Base-by-base conservation (phyloP, 805 yeast genomes). In the Schwanniomyces occidentalis region DNA sequence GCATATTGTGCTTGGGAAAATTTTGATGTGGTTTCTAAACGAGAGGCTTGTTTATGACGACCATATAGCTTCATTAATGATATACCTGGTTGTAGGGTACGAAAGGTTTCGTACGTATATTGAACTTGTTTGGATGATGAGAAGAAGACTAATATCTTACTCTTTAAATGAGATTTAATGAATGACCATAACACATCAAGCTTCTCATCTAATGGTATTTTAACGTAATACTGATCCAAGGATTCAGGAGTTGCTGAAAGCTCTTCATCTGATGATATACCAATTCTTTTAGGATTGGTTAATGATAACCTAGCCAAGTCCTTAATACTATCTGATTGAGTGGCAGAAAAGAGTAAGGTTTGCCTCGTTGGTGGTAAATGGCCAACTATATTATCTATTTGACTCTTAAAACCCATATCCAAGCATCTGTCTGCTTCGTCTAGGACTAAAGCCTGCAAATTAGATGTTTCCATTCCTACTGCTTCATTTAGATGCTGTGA, bases 391-490 rank as follows among this genome's bases (percentile, higher is more conserved):
- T 82, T 83, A 55, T 90, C 96, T 41, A 89, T 62, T 27, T 93
- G 84, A 48, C 77, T 78, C 54, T 80, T 81, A 71, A 89, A 89
- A 6, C 96, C 96, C 95, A 90, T 86, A 61, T 89, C 97, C 49
- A 89, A 65, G 50, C 93, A 86, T 46, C 96, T 69, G 54, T 89
- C 97, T 0, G 96, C 96, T 59, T 89, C 97, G 58, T 89, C 97
- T 34, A 89, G 61, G 2, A 89, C 89, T 28, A 89, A 63, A 54
- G 83, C 75, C 58, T 89, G 91, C 41, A 89, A 62, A 52, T 85
- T 86, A 15, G 80, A 68, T 7, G 83, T 65, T 48, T 83, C 90
- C 56, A 89, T 74, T 1, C 88, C 88, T 1, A 83, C 82, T 6
- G 95, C 80, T 55, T 90, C 95, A 56, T 90, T 95, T 76, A 89